Conservation (phyloP, 768 basidiomycete species). For the Leccinum rimulosum region DNA sequence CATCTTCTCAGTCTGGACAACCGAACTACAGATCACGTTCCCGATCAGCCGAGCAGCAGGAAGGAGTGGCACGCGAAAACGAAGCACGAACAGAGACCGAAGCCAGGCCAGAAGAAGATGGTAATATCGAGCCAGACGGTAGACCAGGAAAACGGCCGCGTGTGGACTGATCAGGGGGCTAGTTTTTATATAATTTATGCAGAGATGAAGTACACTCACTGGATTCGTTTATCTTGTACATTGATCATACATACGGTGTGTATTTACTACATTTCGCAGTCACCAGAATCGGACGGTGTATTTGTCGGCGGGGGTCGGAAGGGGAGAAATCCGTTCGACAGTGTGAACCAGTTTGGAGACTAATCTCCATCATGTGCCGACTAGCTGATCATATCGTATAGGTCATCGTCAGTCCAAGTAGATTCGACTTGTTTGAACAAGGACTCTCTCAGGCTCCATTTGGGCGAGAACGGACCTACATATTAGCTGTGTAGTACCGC, state of each 20-base stretch:
- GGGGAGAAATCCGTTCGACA: too few relatives aligned
- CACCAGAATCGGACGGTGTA: neutral
- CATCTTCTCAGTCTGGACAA: constrained; percentile 16
- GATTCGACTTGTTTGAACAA: too few relatives aligned
- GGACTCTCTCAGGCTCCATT: neutral
- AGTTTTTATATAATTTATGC: constrained; percentile 20
- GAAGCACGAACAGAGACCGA: constrained; percentile 25
- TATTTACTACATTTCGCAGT: constrained; percentile 5
- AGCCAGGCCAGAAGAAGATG: constrained; percentile 16
- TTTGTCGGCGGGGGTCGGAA: too few relatives aligned
- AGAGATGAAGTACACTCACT: constrained; percentile 1
- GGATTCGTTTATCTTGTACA: constrained; percentile 14
- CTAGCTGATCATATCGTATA: too few relatives aligned
- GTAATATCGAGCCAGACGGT: constrained; percentile 20
- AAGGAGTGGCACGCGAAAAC: constrained; percentile 14
- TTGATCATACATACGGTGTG: constrained; percentile 5
- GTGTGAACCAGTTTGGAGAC: too few relatives aligned
- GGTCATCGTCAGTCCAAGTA: too few relatives aligned
- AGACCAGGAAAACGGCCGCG: constrained; percentile 32
- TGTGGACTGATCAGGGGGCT: constrained; percentile 24
- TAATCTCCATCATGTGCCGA: neutral
- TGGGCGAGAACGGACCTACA: neutral
- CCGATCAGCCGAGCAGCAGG: constrained; percentile 30
- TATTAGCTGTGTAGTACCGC: too few relatives aligned
- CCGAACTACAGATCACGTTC: constrained; percentile 21